These are phyloP conservation scores for Babesia bovis DNA, from an alignment of 169 alveolate species.

Conservation along the genomic window DNA sequence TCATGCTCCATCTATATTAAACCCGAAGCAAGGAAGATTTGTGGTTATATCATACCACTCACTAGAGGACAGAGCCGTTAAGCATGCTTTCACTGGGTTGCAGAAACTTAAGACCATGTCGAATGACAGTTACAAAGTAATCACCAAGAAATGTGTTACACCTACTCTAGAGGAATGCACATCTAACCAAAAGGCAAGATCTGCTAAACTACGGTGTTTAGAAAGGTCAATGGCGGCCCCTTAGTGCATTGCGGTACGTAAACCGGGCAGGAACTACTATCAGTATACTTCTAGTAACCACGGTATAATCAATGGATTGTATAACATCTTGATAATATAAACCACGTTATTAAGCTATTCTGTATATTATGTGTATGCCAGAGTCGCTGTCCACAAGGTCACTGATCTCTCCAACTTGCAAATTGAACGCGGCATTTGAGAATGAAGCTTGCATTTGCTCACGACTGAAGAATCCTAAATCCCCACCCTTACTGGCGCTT, in stretches of 20 bases:
- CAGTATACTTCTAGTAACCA: too few species aligned
- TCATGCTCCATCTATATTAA: constrained; percentile 60
- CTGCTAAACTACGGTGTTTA: constrained; percentile 62
- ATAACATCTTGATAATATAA: neutral
- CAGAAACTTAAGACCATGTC: constrained; percentile 5
- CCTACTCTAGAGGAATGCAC: constrained; percentile 39
- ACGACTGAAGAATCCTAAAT: constrained; percentile 81
- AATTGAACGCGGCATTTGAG: constrained; percentile 84
- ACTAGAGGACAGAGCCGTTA: constrained; percentile 69
- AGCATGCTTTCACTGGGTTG: constrained; percentile 40
- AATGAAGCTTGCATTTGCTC: constrained; percentile 86
- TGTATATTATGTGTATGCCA: constrained; percentile 86
- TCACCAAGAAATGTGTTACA: constrained; percentile 52
- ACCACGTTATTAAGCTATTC: constrained; percentile 72
- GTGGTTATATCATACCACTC: constrained; percentile 77
- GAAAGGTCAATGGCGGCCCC: constrained; percentile 13
- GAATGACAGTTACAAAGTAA: constrained; percentile 9
- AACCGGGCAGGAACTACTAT: too few species aligned
- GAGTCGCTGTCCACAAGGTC: constrained; percentile 85
- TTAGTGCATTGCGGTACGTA: too few species aligned
- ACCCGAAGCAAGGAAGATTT: constrained; percentile 50
- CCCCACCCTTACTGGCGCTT: constrained; percentile 87
- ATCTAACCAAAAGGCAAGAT: constrained; percentile 48
- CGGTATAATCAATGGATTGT: neutral
- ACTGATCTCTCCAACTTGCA: constrained; percentile 84